These are phyloP conservation scores for Penicillium frequentans DNA, from an alignment of 2,329 filamentous ascomycete species.

Conservation along the genomic window DNA sequence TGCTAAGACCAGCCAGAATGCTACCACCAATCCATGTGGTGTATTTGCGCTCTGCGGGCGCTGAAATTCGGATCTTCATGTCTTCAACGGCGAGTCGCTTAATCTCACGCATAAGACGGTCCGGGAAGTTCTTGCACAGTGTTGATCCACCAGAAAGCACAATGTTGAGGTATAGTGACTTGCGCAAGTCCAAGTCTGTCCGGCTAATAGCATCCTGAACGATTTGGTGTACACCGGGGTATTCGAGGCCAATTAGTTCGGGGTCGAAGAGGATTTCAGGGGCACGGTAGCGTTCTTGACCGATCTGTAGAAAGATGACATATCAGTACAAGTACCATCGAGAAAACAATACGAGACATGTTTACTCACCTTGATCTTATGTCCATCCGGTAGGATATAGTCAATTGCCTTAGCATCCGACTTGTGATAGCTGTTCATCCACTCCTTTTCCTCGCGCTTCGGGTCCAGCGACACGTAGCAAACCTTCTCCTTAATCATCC, in stretches of 20 bases:
- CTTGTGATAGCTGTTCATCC: constrained; percentile 70
- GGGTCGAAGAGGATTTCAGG: constrained; percentile 98
- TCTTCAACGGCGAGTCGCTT: constrained; percentile 95
- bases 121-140: constrained; percentile 93
- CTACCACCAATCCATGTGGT: constrained; percentile 99
- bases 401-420: constrained; percentile 77
- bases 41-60: constrained; percentile 95
- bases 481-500: constrained; percentile 92
- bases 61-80: constrained; percentile 99
- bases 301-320: constrained; percentile 59
- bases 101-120: constrained; percentile 86
- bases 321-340: not conserved
- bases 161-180: constrained; percentile 92
- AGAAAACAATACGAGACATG: not conserved
- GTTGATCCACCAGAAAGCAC: constrained; percentile 95
- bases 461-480: constrained; percentile 90
- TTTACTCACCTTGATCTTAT: constrained; percentile 75
- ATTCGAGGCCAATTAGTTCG: constrained; percentile 94
- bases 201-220: constrained; percentile 94
- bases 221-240: constrained; percentile 95
- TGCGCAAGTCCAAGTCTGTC: constrained; percentile 93
- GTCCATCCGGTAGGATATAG: constrained; percentile 87
- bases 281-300: constrained; percentile 89
- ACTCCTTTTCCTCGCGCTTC: constrained; percentile 94
- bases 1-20: constrained; percentile 93